Conservation (phyloP, 2,329 filamentous ascomycete species). For the Neoascochyta sp. region DNA sequence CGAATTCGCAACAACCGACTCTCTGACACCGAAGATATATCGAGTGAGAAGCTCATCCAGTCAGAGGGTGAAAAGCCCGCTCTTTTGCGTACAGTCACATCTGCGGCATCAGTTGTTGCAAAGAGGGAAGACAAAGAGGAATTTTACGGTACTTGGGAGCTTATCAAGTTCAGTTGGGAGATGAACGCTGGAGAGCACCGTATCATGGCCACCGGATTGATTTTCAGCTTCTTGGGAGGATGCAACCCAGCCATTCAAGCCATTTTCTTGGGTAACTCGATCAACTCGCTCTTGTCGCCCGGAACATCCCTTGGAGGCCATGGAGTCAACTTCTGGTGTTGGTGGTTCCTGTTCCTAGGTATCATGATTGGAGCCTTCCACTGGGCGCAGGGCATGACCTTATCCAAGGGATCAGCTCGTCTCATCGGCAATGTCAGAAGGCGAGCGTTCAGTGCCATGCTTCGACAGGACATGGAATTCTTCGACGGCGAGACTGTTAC, state of each 20-base stretch:
- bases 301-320: slow-evolving; percentile 52
- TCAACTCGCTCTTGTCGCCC: slow-evolving; percentile 63
- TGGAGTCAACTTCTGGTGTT: slow-evolving; percentile 61
- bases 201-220: slow-evolving; percentile 43
- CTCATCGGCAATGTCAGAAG: slow-evolving; percentile 81
- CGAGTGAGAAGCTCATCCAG: slow-evolving; percentile 15
- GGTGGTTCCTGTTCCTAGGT: slow-evolving; percentile 37
- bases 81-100: slow-evolving; percentile 27
- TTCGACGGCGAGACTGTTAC: slow-evolving; percentile 91
- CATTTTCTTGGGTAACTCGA: slow-evolving; percentile 80
- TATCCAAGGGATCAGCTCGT: slow-evolving; percentile 56
- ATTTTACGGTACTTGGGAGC: slow-evolving; percentile 43
- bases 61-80: slow-evolving; percentile 25
- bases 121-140: slow-evolving; percentile 23
- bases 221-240: slow-evolving; percentile 36
- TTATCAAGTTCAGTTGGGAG: slow-evolving; percentile 30
- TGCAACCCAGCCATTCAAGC: slow-evolving; percentile 50
- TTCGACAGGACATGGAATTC: slow-evolving; percentile 80
- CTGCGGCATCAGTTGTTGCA: slow-evolving; percentile 63
- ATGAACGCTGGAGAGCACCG: slow-evolving; percentile 34
- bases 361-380: slow-evolving; percentile 24
- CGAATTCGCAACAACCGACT: slow-evolving; percentile 16
- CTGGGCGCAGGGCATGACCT: slow-evolving; percentile 41
- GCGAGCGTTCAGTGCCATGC: slow-evolving; percentile 77
- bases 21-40: slow-evolving; percentile 14